These are phyloP conservation scores for Penicillium turbatum DNA, from an alignment of 495 filamentous ascomycete genomes.

Conservation along the genomic window DNA sequence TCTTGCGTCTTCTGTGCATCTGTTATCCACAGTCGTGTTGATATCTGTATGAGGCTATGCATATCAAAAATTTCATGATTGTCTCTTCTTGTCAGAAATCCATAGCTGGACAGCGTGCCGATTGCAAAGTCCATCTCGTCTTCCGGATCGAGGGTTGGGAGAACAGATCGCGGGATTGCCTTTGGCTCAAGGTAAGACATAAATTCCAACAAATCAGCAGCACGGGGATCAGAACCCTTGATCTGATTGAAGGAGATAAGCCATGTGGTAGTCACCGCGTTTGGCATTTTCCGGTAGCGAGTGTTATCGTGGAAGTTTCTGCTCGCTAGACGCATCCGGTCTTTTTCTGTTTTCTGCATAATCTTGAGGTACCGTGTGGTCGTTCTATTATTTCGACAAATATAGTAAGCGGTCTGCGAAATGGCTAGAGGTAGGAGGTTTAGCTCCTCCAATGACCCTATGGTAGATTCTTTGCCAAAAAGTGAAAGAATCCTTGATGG, in stretches of 20 bases:
- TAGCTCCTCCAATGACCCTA: too few relatives aligned
- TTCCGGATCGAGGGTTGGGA: constrained; percentile 11
- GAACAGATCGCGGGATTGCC: constrained; percentile 27
- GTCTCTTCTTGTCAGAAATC: constrained; percentile 22
- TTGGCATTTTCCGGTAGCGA: constrained; percentile 36
- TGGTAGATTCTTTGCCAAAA: too few relatives aligned
- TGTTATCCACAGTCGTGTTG: constrained; percentile 36
- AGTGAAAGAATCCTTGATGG: too few relatives aligned
- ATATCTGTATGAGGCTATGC: constrained; percentile 46
- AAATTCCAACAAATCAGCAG: constrained; percentile 39
- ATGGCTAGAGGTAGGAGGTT: constrained; percentile 32
- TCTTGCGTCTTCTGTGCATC: too few relatives aligned
- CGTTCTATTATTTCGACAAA: constrained; percentile 32
- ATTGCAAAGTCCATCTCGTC: constrained; percentile 23
- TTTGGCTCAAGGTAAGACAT: constrained; percentile 42
- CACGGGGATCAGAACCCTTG: constrained; percentile 23
- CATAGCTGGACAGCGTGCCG: constrained; percentile 24
- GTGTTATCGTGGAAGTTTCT: constrained; percentile 42
- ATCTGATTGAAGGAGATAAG: constrained; percentile 49
- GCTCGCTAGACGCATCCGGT: constrained; percentile 33
- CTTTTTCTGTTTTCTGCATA: constrained; percentile 33
- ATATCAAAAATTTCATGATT: constrained; percentile 27
- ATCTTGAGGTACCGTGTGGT: constrained; percentile 40
- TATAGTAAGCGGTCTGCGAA: constrained; percentile 31
- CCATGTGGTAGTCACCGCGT: constrained; percentile 50